phyloP scores from a whole-genome alignment of 2,329 filamentous ascomycete genomes.

The Colletotrichum graminicola region DNA sequence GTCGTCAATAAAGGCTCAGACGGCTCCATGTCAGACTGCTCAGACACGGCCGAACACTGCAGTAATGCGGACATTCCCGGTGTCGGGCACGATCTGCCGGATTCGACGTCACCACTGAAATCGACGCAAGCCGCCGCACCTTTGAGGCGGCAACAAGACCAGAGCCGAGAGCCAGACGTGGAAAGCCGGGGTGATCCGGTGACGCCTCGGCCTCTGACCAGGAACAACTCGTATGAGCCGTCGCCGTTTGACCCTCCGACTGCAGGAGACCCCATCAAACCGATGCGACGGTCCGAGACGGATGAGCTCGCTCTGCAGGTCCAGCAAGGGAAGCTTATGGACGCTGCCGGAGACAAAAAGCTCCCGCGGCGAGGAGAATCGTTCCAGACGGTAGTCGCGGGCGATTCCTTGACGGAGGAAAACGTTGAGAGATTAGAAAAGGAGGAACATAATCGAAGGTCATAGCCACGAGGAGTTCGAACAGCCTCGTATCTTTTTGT shows the following conservation, averaged over 20 bases:
- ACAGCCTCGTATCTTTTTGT: slow-evolving; percentile 6
- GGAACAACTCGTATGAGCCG: slow-evolving; percentile 54
- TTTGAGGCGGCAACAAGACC: background rate
- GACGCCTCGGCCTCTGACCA: slow-evolving; percentile 57
- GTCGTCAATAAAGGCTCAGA: slow-evolving; percentile 28
- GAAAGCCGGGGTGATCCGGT: slow-evolving; percentile 46
- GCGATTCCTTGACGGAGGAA: slow-evolving; percentile 65
- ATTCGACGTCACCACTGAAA: background rate
- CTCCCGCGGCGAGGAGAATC: slow-evolving; percentile 50
- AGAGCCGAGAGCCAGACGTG: slow-evolving; percentile 6
- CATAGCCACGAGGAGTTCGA: slow-evolving; percentile 4
- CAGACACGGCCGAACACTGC: slow-evolving; percentile 59
- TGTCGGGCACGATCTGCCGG: slow-evolving; percentile 41
- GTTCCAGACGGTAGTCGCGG: slow-evolving; percentile 51
- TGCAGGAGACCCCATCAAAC: slow-evolving; percentile 49
- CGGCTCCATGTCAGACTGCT: slow-evolving; percentile 57
- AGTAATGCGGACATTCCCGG: slow-evolving; percentile 57
- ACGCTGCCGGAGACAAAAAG: slow-evolving; percentile 56
- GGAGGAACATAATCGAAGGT: slow-evolving; percentile 46
- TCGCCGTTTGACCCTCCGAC: slow-evolving; percentile 57
- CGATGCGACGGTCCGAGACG: slow-evolving; percentile 52
- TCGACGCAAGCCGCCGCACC: background rate
- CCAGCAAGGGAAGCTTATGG: slow-evolving; percentile 62
- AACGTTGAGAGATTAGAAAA: slow-evolving; percentile 63
- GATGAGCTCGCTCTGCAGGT: slow-evolving; percentile 58